Base-by-base conservation (phyloP, 2,329 filamentous ascomycete genomes). In the Penicillium sp. region DNA sequence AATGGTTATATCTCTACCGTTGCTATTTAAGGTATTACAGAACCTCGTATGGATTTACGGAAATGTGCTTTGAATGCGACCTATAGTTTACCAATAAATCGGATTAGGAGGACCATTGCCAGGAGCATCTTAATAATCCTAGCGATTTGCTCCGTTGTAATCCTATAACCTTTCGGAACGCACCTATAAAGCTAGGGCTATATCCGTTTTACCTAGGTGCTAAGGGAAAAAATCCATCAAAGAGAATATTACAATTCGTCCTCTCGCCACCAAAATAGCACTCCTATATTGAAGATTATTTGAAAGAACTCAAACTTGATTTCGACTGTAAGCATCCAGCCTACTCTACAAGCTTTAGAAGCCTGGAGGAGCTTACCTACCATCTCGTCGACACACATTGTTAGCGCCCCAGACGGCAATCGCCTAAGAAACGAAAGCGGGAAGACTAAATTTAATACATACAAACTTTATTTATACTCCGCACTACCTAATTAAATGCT, bases 1-100 rank as follows among this genome's bases (percentile, higher is more conserved):
- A 31, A 50, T 62, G 44, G 57, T 44, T 55, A 35, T 36, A 60
- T 50, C 57, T 62, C 16, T 62, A 62, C 47, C 37, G 50, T 35
- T 62, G 36, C 48, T 49, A 60, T 49, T 43, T 2, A 30, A 43
- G 26, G 41, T 7, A 36, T 41, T 22, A 53, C 19, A 52, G 36
- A 16, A 31, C 49, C 35, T 30, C 8, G 17, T 30, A 55, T 17
- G 41, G 51, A 42, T 60, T 62, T 57, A 17, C 50, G 12, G 14
- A 60, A 43, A 47, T 53, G 8, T 62, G 48, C 49, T 50, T 58
- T 36, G 41, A 50, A 28, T 60, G 48, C 37, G 56, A 41, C 44
- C 5, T 36, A 22, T 62, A 31, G 55, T 60, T 56, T 50, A 54
- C 40, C 28, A 40, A 58, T 26, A 6, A 42, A 41, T 46, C 48